Conservation (phyloP, 768 basidiomycete genomes). For the Mycena indigotica region DNA sequence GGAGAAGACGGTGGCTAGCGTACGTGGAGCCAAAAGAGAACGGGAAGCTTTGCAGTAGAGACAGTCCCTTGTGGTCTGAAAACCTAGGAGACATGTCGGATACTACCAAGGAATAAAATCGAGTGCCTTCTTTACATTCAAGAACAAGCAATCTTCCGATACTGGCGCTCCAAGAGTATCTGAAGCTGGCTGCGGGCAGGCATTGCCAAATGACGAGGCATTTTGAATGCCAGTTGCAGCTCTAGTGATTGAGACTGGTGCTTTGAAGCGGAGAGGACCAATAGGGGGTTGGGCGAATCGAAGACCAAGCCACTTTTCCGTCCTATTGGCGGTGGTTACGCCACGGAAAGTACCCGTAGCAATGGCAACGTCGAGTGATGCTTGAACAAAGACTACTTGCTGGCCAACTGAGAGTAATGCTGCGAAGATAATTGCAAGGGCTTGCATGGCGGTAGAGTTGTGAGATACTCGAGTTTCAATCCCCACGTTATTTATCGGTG, state of each 20-base stretch:
- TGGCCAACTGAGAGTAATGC: neutral
- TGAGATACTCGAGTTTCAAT: neutral
- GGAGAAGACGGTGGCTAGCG: constrained; percentile 5
- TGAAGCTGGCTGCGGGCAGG: constrained; percentile 52
- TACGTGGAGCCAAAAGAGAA: constrained; percentile 42
- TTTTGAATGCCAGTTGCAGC: constrained; percentile 35
- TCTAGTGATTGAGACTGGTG: constrained; percentile 46
- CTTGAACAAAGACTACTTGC: constrained; percentile 11
- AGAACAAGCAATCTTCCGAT: constrained; percentile 55
- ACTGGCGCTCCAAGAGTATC: constrained; percentile 43
- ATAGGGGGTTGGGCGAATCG: constrained; percentile 61
- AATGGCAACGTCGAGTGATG: constrained; percentile 40
- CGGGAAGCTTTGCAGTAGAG: constrained; percentile 35
- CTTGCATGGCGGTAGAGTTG: neutral
- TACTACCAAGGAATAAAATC: neutral
- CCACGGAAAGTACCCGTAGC: constrained; percentile 53
- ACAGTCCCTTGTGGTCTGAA: constrained; percentile 35
- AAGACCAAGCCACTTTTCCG: constrained; percentile 63
- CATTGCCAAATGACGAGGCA: constrained; percentile 54
- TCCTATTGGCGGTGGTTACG: constrained; percentile 41
- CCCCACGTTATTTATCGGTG: neutral
- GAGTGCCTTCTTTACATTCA: constrained; percentile 58
- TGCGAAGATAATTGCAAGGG: neutral
- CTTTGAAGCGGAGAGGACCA: constrained; percentile 58
- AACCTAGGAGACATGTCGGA: constrained; percentile 28